Conservation (phyloP, 2,329 filamentous ascomycete genomes). For the Penicillium sp. region DNA sequence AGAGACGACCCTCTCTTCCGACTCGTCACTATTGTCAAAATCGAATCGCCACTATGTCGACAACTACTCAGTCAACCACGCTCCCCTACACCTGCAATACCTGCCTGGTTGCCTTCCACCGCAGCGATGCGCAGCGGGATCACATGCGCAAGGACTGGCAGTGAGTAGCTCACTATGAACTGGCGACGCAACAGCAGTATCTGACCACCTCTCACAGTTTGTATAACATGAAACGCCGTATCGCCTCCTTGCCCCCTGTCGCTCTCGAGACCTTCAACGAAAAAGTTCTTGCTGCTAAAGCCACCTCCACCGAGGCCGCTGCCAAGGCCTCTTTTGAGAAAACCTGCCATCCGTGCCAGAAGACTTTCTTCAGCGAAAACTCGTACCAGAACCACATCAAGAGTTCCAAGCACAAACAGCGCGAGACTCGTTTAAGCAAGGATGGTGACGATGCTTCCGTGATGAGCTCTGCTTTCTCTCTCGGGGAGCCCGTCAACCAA, state of each 20-base stretch:
- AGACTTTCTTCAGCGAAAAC: slow-evolving; percentile 95
- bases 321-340: slow-evolving; percentile 87
- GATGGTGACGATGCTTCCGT: slow-evolving; percentile 67
- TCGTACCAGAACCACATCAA: slow-evolving; percentile 89
- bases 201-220: slow-evolving; percentile 55
- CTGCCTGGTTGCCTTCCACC: slow-evolving; percentile 93
- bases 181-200: neutral
- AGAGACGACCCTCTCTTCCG: too few relatives aligned
- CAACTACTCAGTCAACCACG: neutral
- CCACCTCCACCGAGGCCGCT: slow-evolving; percentile 76
- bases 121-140: slow-evolving; percentile 84
- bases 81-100: slow-evolving; percentile 90
- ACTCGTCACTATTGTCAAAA: too few relatives aligned
- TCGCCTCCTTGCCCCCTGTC: slow-evolving; percentile 85
- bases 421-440: slow-evolving; percentile 53
- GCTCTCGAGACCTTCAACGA: slow-evolving; percentile 91
- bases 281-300: slow-evolving; percentile 89
- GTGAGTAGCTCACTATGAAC: slow-evolving; percentile 54
- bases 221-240: slow-evolving; percentile 93
- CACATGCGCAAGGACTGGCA: slow-evolving; percentile 99
- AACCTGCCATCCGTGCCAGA: slow-evolving; percentile 75
- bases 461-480: slow-evolving; percentile 85
- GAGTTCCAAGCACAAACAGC: slow-evolving; percentile 82
- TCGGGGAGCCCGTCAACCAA: slow-evolving; percentile 69
- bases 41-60: too few relatives aligned